These are phyloP conservation scores for Basidioascus undulatus DNA, from an alignment of 768 basidiomycete genomes.

Conservation along the genomic window DNA sequence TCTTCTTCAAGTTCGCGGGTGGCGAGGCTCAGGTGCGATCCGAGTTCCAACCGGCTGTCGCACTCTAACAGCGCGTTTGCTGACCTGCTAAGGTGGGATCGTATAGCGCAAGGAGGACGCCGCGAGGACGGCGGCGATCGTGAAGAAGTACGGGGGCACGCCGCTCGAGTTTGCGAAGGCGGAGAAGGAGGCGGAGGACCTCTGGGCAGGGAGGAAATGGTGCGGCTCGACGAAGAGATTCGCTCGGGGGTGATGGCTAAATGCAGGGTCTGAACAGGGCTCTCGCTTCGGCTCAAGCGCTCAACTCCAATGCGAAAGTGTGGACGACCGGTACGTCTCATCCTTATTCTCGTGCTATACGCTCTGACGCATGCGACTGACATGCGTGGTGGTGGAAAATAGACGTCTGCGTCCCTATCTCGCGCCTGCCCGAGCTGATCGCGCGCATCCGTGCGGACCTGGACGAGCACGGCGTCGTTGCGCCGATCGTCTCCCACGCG, in stretches of 20 bases:
- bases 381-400: conserved; percentile 9
- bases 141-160: conserved; percentile 39
- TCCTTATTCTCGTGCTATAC: no score
- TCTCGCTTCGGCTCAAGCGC: no score
- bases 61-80: no score
- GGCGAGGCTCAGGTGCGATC: no score
- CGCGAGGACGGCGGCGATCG: conserved; percentile 27
- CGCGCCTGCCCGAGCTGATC: conserved; percentile 18
- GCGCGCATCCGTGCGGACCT: conserved; percentile 62
- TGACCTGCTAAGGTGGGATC: no score
- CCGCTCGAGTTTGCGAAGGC: conserved; percentile 48
- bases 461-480: conserved; percentile 30
- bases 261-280: no score
- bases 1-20: conserved; percentile 87
- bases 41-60: no score
- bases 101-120: no score
- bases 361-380: neutral
- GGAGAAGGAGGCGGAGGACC: conserved; percentile 44
- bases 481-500: conserved; percentile 61
- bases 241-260: no score
- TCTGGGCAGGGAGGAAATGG: conserved; percentile 81
- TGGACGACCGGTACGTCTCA: no score
- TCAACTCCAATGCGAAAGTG: no score
- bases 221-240: no score
- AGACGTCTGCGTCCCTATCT: conserved; percentile 21